Evolutionary conservation across 2,329 filamentous ascomycete species (phyloP).

Genomic region (Akanthomyces muscarius): DNA sequence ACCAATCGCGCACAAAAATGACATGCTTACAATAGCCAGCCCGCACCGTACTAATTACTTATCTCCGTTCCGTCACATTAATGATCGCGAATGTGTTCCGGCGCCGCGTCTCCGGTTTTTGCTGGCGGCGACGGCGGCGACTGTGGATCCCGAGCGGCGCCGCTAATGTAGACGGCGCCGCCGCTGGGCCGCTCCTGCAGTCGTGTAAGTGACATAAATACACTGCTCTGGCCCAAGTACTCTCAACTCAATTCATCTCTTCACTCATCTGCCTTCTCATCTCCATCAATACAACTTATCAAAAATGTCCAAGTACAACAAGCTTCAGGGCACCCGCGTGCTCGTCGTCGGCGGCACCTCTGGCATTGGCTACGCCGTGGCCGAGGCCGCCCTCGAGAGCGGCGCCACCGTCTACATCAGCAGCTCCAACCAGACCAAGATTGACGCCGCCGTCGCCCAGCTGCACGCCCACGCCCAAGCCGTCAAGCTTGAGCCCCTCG

Average conservation of each 20-base stretch:
- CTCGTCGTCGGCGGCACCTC: slow-evolving; percentile 61
- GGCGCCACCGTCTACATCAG: slow-evolving; percentile 53
- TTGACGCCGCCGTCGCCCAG: slow-evolving; percentile 31
- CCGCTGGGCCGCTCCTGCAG: neutral
- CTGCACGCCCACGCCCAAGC: slow-evolving; percentile 14
- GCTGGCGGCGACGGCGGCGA: slow-evolving; percentile 4
- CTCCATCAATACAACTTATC: no score
- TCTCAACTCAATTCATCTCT: neutral
- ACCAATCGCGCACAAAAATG: neutral
- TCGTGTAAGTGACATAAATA: slow-evolving; percentile 6
- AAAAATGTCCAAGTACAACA: slow-evolving; percentile 28
- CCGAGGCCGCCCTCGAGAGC: slow-evolving; percentile 42
- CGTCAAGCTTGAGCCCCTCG: slow-evolving; percentile 28
- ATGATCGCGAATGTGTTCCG: neutral
- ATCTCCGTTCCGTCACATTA: neutral
- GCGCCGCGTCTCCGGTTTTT: neutral
- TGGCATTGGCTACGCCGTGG: slow-evolving; percentile 50
- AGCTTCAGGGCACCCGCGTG: slow-evolving; percentile 37
- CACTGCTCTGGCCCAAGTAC: neutral
- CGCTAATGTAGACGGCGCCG: neutral
- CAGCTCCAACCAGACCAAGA: slow-evolving; percentile 46
- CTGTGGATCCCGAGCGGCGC: slow-evolving; percentile 2
- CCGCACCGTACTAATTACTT: neutral
- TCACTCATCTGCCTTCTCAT: neutral
- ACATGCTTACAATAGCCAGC: no score